phyloP scores from a whole-genome alignment of 1,139 yeast species.

The Pichia sp. region DNA sequence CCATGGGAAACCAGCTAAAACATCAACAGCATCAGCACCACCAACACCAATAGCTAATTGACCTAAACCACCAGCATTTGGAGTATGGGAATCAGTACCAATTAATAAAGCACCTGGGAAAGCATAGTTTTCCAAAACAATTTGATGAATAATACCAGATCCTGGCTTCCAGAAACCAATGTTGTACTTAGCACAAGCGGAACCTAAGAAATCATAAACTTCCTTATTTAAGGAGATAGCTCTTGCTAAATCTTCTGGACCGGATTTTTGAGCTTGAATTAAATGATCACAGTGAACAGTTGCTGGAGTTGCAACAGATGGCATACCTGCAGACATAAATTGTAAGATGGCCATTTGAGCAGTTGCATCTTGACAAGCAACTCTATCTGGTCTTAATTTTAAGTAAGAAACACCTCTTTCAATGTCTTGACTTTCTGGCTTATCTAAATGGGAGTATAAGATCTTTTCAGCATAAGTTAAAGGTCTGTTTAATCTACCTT shows the following conservation, averaged over 20 bases:
- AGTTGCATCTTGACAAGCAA: constrained; percentile 99
- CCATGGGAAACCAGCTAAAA: constrained; percentile 93
- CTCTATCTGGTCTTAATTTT: constrained; percentile 98
- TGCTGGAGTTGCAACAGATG: constrained; percentile 91
- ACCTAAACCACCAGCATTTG: constrained; percentile 99
- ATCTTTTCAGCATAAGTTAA: constrained; percentile 96
- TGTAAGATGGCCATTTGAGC: constrained; percentile 99
- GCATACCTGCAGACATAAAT: constrained; percentile 96
- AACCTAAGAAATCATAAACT: constrained; percentile 89
- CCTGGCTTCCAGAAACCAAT: constrained; percentile 99
- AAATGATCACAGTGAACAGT: constrained; percentile 99
- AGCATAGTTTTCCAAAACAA: constrained; percentile 94
- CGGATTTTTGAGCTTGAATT: constrained; percentile 96
- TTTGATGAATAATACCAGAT: constrained; percentile 98
- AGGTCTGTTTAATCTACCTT: constrained; percentile 84
- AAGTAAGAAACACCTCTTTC: constrained; percentile 95
- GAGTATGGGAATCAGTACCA: constrained; percentile 99
- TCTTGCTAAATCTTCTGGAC: constrained; percentile 85
- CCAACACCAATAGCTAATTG: constrained; percentile 99
- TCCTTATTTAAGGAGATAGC: constrained; percentile 93
- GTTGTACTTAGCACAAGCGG: constrained; percentile 95
- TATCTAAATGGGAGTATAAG: constrained; percentile 91
- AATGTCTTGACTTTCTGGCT: constrained; percentile 92
- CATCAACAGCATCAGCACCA: constrained; percentile 99
- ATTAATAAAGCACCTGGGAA: constrained; percentile 97